These are phyloP conservation scores for Coprinopsis sp. DNA, from an alignment of 768 basidiomycete genomes.

Conservation along the genomic window DNA sequence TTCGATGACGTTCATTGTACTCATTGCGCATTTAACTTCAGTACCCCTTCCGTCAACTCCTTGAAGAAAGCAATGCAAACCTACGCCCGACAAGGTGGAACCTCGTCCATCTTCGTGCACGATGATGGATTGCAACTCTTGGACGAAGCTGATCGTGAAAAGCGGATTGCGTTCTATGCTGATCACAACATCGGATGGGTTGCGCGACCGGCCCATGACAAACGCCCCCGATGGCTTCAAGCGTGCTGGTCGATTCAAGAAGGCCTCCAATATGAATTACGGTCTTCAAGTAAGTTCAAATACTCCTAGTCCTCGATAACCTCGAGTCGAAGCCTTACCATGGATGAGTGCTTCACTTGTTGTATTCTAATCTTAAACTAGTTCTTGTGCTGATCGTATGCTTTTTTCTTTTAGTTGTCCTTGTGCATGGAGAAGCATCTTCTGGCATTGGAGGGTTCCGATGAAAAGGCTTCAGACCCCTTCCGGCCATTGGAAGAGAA, in stretches of 20 bases:
- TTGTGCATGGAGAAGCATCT: conserved; percentile 57
- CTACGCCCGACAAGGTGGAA: conserved; percentile 88
- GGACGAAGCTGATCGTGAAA: conserved; percentile 54
- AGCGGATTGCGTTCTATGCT: conserved; percentile 69
- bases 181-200: conserved; percentile 80
- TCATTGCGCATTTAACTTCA: conserved; percentile 20
- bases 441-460: conserved; percentile 39
- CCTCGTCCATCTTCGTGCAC: conserved; percentile 73
- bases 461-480: conserved; percentile 32
- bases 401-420: conserved; percentile 42
- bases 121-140: conserved; percentile 80
- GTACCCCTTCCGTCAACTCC: conserved; percentile 70
- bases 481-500: conserved; percentile 59
- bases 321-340: background rate
- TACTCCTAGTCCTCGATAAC: background rate
- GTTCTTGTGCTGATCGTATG: background rate
- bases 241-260: conserved; percentile 87
- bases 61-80: conserved; percentile 85
- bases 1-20: background rate
- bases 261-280: conserved; percentile 88
- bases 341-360: background rate
- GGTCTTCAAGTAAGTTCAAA: conserved; percentile 40
- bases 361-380: background rate
- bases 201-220: conserved; percentile 71
- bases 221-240: conserved; percentile 60